Evolutionary conservation across 225 moss, liverwort and hornwort species (phyloP).

Genomic region (Pseudoscleropodium purum): DNA sequence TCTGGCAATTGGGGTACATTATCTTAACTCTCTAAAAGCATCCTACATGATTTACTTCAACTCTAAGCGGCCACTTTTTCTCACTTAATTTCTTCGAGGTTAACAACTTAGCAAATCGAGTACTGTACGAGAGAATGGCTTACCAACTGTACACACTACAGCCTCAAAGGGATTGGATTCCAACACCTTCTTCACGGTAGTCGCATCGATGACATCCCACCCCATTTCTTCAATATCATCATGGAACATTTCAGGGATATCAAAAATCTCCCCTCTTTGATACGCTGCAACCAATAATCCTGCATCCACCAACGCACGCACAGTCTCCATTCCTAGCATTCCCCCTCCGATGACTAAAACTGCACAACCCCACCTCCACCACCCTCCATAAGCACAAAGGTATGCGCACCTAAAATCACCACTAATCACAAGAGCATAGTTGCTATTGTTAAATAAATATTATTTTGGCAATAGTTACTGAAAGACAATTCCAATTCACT

Average conservation of each 20-base stretch:
- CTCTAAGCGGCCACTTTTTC: neutral
- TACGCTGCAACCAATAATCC: conserved; percentile 18
- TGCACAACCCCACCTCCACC: neutral
- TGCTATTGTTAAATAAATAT: neutral
- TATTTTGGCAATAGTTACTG: neutral
- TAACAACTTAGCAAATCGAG: neutral
- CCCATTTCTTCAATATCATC: conserved; percentile 25
- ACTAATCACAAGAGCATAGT: neutral
- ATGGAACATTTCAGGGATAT: conserved; percentile 15
- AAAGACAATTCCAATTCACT: neutral
- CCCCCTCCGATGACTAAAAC: conserved; percentile 91
- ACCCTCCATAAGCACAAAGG: neutral
- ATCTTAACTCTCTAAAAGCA: neutral
- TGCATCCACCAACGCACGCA: conserved; percentile 13
- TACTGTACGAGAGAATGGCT: neutral
- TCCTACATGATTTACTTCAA: neutral
- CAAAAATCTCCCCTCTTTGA: conserved; percentile 14
- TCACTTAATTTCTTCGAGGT: neutral
- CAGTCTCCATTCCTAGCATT: conserved; percentile 56
- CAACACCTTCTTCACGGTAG: conserved; percentile 13
- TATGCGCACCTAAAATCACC: neutral
- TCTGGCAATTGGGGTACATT: neutral
- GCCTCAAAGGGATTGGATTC: conserved; percentile 15
- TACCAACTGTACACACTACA: conserved; percentile 21
- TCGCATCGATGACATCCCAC: conserved; percentile 20